These are phyloP conservation scores for Neurospora sp. DNA, from an alignment of 495 filamentous ascomycete species.

Conservation along the genomic window DNA sequence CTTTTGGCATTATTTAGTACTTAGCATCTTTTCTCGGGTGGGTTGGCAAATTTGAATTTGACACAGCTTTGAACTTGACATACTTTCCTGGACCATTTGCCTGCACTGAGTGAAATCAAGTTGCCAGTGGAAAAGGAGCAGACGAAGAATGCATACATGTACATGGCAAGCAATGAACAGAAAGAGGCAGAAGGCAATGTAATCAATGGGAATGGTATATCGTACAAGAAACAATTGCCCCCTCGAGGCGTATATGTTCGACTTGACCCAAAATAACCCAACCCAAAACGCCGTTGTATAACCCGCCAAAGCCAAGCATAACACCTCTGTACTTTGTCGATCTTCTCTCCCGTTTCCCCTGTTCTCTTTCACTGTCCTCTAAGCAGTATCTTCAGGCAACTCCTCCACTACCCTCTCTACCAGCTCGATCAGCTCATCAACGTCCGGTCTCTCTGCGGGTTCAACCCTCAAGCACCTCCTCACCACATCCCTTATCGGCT, in stretches of 20 bases:
- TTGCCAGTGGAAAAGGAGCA: too few species aligned
- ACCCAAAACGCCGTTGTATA: neutral
- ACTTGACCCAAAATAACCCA: neutral
- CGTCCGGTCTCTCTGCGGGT: conserved; percentile 79
- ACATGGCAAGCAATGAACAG: neutral
- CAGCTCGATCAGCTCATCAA: conserved; percentile 76
- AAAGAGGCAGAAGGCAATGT: neutral
- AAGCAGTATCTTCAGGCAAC: conserved; percentile 56
- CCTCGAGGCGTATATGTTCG: neutral
- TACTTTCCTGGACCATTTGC: neutral
- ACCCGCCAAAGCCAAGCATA: neutral
- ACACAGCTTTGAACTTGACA: neutral
- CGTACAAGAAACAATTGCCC: neutral
- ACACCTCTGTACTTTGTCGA: neutral
- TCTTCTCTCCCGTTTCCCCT: neutral
- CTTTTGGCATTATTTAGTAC: neutral
- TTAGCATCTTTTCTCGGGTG: neutral
- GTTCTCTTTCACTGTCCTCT: neutral
- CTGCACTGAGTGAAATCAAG: neutral
- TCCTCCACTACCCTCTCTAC: conserved; percentile 65
- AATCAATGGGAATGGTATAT: neutral
- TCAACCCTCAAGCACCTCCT: conserved; percentile 86
- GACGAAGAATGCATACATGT: too few species aligned
- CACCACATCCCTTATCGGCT: conserved; percentile 73
- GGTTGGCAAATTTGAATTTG: neutral